These are phyloP conservation scores for Colletotrichum gloeosporioides DNA, from an alignment of 2,329 filamentous ascomycete genomes.

Conservation along the genomic window DNA sequence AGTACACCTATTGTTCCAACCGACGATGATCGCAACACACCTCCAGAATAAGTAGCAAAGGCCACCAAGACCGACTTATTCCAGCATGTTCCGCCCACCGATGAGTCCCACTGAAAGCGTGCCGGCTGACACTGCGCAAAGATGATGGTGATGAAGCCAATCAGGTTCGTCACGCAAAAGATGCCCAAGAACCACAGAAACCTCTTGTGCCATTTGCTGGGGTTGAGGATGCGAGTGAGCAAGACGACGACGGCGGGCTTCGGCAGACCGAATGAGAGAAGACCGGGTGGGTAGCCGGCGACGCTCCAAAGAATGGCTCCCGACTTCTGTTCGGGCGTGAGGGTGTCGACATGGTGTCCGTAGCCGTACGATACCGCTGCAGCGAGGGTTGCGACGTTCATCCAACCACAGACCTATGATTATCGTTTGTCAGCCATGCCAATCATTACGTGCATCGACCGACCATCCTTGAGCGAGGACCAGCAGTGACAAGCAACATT, in stretches of 20 bases:
- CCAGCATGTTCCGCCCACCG: constrained; percentile 36
- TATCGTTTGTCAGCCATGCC: not conserved
- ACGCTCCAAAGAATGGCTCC: constrained; percentile 39
- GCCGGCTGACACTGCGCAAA: constrained; percentile 47
- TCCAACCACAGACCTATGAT: constrained; percentile 28
- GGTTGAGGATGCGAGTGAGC: constrained; percentile 42
- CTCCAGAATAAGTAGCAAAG: constrained; percentile 43
- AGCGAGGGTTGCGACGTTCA: constrained; percentile 37
- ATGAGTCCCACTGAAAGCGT: constrained; percentile 43
- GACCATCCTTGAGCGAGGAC: not conserved
- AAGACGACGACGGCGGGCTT: constrained; percentile 47
- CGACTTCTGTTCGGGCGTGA: constrained; percentile 32
- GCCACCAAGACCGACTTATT: constrained; percentile 38
- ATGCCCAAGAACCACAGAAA: constrained; percentile 42
- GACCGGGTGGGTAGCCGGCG: constrained; percentile 39
- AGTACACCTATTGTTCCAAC: not conserved
- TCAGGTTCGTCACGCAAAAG: constrained; percentile 32
- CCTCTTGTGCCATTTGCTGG: constrained; percentile 33
- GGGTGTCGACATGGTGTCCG: constrained; percentile 40
- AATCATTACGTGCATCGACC: not conserved
- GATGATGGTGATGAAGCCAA: constrained; percentile 42
- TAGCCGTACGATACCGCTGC: constrained; percentile 41
- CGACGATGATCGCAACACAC: constrained; percentile 27
- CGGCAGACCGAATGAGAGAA: constrained; percentile 44
- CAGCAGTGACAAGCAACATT: not conserved